Conservation (phyloP, 2,329 filamentous ascomycete species). For the Fusarium succisae region DNA sequence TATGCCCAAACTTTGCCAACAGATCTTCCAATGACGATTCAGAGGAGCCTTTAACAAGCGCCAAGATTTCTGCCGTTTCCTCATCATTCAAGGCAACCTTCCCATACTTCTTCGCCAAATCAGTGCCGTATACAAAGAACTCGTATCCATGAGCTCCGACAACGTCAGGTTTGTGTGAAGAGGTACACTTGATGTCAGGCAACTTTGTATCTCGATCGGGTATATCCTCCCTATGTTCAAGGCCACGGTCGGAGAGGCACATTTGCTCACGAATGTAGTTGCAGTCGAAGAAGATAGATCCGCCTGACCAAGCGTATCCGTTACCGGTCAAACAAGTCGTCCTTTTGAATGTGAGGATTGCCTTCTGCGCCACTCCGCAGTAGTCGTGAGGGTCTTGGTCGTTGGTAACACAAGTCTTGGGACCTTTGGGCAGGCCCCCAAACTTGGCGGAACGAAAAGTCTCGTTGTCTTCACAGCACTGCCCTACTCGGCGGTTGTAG, state of each 20-base stretch:
- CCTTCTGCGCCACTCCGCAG: neutral
- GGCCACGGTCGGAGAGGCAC: neutral
- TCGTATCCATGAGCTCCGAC: neutral
- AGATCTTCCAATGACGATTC: neutral
- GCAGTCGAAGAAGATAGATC: neutral
- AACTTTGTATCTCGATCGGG: neutral
- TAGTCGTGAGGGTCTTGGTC: too few relatives aligned
- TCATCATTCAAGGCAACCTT: neutral
- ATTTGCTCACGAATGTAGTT: neutral
- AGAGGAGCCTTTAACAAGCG: neutral
- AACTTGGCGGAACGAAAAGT: too few relatives aligned
- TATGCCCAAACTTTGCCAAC: neutral
- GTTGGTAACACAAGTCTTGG: too few relatives aligned
- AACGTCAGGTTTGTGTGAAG: neutral
- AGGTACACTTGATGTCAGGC: neutral
- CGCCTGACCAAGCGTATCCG: neutral
- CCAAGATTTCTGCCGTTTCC: neutral
- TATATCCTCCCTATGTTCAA: neutral
- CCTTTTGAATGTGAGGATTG: neutral
- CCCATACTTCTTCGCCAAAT: neutral
- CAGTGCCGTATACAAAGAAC: neutral
- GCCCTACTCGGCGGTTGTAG: too few relatives aligned
- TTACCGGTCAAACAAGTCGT: neutral
- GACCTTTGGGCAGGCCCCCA: too few relatives aligned
- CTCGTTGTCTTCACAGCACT: too few relatives aligned